Conservation (phyloP, 2,329 filamentous ascomycete species). For the Sarocladium strictum region DNA sequence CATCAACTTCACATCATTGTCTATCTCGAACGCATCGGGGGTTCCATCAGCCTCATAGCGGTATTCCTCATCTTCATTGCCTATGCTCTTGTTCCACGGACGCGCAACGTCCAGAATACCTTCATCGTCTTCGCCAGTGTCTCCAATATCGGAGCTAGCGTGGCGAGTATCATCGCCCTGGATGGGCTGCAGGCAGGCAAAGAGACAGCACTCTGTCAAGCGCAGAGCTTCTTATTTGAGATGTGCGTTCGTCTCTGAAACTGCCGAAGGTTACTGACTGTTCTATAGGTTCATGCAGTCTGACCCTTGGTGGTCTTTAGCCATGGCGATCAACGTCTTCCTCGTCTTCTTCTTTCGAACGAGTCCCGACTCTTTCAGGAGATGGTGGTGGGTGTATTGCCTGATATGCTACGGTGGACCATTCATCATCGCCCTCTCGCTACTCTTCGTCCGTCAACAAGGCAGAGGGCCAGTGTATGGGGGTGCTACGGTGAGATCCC, state of each 20-base stretch:
- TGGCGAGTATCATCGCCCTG: conserved; percentile 66
- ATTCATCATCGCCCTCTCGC: conserved; percentile 58
- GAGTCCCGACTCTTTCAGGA: conserved; percentile 61
- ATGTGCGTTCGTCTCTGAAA: conserved; percentile 56
- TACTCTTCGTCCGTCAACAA: conserved; percentile 49
- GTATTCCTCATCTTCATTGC: conserved; percentile 47
- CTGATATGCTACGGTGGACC: conserved; percentile 67
- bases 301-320: conserved; percentile 71
- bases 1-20: conserved; percentile 36
- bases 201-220: conserved; percentile 52
- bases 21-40: conserved; percentile 46
- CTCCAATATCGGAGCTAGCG: conserved; percentile 52
- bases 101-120: conserved; percentile 54
- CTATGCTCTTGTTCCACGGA: conserved; percentile 42
- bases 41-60: conserved; percentile 44
- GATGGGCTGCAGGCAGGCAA: conserved; percentile 53
- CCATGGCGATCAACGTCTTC: conserved; percentile 79
- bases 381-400: conserved; percentile 66
- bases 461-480: conserved; percentile 42
- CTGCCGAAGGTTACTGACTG: too few species aligned
- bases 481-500: conserved; percentile 45
- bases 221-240: conserved; percentile 57
- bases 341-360: conserved; percentile 59
- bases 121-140: conserved; percentile 58
- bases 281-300: conserved; percentile 65